Percentiles rank a stretch among this genome's conserved stretches.
Conservation (phyloP, 805 yeast species). For the Hemisphaericaspora nanyangensis region DNA sequence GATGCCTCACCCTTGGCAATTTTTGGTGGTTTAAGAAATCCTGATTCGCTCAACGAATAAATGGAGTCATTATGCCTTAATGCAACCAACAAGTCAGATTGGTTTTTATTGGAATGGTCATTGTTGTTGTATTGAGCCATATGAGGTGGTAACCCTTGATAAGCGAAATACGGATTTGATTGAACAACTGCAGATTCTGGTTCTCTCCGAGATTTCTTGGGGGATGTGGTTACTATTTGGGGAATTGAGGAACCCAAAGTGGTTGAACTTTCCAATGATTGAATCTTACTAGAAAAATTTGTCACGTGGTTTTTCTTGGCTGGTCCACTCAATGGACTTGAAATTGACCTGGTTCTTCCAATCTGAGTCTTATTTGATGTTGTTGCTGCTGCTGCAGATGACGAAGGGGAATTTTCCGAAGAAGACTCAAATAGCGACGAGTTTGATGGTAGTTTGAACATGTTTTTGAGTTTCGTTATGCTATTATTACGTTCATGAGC, state of each 20-base stretch:
- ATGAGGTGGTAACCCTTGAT: slow-evolving; percentile 59
- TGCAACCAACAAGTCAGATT: slow-evolving; percentile 26
- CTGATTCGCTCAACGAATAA: slow-evolving; percentile 20
- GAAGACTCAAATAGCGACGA: slow-evolving; percentile 6
- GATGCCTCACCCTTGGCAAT: background rate
- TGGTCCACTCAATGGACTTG: slow-evolving; percentile 4
- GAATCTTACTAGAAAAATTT: background rate
- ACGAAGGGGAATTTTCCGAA: background rate
- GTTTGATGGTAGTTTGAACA: slow-evolving; percentile 21
- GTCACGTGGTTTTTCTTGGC: slow-evolving; percentile 6
- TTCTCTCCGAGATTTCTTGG: background rate
- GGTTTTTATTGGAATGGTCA: slow-evolving; percentile 5
- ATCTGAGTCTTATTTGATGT: background rate
- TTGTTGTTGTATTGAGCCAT: slow-evolving; percentile 12
- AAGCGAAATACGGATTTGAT: slow-evolving; percentile 51
- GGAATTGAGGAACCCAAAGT: background rate
- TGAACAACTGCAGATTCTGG: slow-evolving; percentile 17
- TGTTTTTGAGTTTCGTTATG: slow-evolving; percentile 23
- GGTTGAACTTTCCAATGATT: background rate
- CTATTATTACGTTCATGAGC: slow-evolving; percentile 12
- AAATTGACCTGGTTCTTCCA: background rate
- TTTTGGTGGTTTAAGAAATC: slow-evolving; percentile 20
- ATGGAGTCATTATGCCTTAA: slow-evolving; percentile 39
- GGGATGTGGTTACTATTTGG: background rate
- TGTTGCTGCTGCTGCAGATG: background rate